A percentile compares a stretch with the other conserved stretches of the same genome.
Evolutionary conservation across 2,329 filamentous ascomycete genomes (phyloP).

Genomic region (Penicillium sp.): DNA sequence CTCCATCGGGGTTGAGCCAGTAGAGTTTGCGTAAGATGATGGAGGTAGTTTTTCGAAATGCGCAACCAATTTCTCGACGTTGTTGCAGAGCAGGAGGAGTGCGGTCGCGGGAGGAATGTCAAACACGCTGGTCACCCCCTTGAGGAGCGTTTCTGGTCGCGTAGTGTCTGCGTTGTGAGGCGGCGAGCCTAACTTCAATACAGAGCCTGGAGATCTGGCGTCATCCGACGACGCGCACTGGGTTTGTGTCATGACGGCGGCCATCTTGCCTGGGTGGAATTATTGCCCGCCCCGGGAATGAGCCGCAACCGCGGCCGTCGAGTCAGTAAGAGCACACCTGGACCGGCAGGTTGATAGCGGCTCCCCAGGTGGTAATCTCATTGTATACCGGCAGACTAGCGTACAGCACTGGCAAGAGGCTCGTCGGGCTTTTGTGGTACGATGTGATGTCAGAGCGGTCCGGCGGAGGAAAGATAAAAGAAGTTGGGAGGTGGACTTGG

Average conservation of each 20-base stretch:
- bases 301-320: slow-evolving; percentile 10
- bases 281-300: slow-evolving; percentile 26
- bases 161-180: slow-evolving; percentile 3
- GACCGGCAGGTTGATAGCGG: slow-evolving; percentile 32
- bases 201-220: slow-evolving; percentile 12
- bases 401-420: slow-evolving; percentile 8
- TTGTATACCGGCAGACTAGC: slow-evolving; percentile 33
- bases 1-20: slow-evolving; percentile 46
- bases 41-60: slow-evolving; percentile 56
- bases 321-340: slow-evolving; percentile 25
- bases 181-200: slow-evolving; percentile 20
- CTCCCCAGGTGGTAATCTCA: slow-evolving; percentile 32
- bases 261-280: slow-evolving; percentile 19
- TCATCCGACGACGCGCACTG: slow-evolving; percentile 11
- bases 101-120: slow-evolving; percentile 72
- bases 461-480: neutral
- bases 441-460: slow-evolving; percentile 6
- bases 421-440: slow-evolving; percentile 7
- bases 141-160: slow-evolving; percentile 1
- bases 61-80: slow-evolving; percentile 62
- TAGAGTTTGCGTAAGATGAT: slow-evolving; percentile 42
- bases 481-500: neutral
- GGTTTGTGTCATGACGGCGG: slow-evolving; percentile 23
- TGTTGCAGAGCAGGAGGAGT: slow-evolving; percentile 74
- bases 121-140: slow-evolving; percentile 53